phyloP scores from a whole-genome alignment of 2,329 filamentous ascomycete species.

The Pseudocercospora crystallina region DNA sequence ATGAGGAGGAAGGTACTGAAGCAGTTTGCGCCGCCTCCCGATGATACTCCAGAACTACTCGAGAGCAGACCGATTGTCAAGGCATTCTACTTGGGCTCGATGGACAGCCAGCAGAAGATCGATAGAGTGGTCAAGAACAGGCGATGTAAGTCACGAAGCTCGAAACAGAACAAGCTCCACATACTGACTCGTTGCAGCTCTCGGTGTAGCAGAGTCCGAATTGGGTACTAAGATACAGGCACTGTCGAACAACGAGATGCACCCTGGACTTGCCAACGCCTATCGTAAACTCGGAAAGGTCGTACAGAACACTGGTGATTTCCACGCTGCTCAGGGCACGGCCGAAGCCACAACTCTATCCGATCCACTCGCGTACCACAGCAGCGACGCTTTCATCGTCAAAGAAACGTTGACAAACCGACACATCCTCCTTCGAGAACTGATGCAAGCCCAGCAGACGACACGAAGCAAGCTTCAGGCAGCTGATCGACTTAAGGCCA shows the following conservation, averaged over 20 bases:
- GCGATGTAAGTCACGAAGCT: slow-evolving; percentile 62
- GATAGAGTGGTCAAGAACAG: slow-evolving; percentile 90
- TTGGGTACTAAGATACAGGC: slow-evolving; percentile 85
- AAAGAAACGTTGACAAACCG: slow-evolving; percentile 98
- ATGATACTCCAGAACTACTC: slow-evolving; percentile 92
- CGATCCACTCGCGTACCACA: slow-evolving; percentile 92
- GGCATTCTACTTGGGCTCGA: slow-evolving; percentile 88
- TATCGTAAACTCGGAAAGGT: slow-evolving; percentile 94
- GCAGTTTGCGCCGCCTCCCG: slow-evolving; percentile 94
- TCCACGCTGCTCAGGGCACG: slow-evolving; percentile 92
- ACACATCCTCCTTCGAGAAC: slow-evolving; percentile 90
- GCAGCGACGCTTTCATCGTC: slow-evolving; percentile 92
- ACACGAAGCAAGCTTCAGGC: slow-evolving; percentile 80
- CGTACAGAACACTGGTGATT: slow-evolving; percentile 90
- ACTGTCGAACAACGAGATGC: slow-evolving; percentile 87
- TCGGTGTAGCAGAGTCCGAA: slow-evolving; percentile 88
- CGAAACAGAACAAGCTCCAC: not conserved
- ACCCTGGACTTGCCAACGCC: slow-evolving; percentile 81
- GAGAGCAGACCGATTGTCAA: slow-evolving; percentile 90
- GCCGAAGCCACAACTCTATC: slow-evolving; percentile 93
- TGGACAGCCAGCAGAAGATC: slow-evolving; percentile 97
- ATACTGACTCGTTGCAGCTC: slow-evolving; percentile 58
- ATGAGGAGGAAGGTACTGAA: slow-evolving; percentile 94
- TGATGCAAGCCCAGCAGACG: slow-evolving; percentile 83
- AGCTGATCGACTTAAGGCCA: slow-evolving; percentile 83